These are phyloP conservation scores for Dothideomycetes sp. DNA, from an alignment of 2,329 filamentous ascomycete genomes.

Conservation along the genomic window DNA sequence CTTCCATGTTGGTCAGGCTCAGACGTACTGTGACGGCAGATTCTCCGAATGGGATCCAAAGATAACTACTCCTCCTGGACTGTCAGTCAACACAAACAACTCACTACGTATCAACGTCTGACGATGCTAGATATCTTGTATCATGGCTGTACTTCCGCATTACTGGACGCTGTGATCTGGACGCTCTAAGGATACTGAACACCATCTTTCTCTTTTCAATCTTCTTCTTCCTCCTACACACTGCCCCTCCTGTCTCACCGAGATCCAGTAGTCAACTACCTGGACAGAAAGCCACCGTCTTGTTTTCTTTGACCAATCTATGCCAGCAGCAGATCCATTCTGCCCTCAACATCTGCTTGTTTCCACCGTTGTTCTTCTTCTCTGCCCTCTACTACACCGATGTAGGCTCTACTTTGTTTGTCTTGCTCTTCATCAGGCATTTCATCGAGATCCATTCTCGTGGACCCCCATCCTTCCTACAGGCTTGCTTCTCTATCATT, in stretches of 20 bases:
- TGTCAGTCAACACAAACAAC: constrained; percentile 38
- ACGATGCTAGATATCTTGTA: constrained; percentile 39
- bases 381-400: constrained; percentile 94
- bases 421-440: constrained; percentile 58
- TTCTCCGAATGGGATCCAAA: constrained; percentile 87
- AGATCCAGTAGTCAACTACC: constrained; percentile 2
- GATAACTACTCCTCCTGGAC: constrained; percentile 88
- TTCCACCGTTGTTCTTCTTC: constrained; percentile 93
- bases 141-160: constrained; percentile 30
- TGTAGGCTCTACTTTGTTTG: constrained; percentile 66
- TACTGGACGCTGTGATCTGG: constrained; percentile 32
- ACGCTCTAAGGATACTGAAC: constrained; percentile 32
- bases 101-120: neutral
- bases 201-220: constrained; percentile 29
- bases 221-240: constrained; percentile 20
- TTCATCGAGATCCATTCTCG: constrained; percentile 25
- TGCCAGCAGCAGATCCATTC: constrained; percentile 42
- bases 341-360: constrained; percentile 71
- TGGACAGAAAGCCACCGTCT: neutral
- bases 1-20: constrained; percentile 85
- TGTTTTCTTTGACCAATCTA: constrained; percentile 28
- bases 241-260: constrained; percentile 9
- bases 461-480: constrained; percentile 5
- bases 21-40: constrained; percentile 68
- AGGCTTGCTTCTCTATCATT: constrained; percentile 29